phyloP scores from a whole-genome alignment of 768 basidiomycete genomes.

The Punctularia strigosozonata region DNA sequence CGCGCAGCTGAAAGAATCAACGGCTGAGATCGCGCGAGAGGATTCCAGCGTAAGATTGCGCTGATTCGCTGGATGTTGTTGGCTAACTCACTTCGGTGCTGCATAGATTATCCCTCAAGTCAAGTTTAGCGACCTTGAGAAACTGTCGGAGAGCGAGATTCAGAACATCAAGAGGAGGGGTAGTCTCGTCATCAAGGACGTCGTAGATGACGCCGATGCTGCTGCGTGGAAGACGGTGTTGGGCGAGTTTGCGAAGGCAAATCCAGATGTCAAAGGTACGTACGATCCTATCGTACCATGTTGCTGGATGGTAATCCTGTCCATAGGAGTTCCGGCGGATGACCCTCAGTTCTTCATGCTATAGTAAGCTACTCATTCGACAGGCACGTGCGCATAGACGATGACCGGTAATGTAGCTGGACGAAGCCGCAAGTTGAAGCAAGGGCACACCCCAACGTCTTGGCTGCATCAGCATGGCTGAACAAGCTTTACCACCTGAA shows the following conservation, averaged over 20 bases:
- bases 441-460: slow-evolving; percentile 53
- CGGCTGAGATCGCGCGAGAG: slow-evolving; percentile 29
- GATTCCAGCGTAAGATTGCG: slow-evolving; percentile 45
- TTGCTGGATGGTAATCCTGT: neutral
- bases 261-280: slow-evolving; percentile 44
- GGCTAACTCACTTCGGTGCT: neutral
- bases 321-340: slow-evolving; percentile 36
- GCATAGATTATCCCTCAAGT: slow-evolving; percentile 51
- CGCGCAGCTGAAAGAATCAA: slow-evolving; percentile 32
- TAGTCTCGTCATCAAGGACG: slow-evolving; percentile 46
- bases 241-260: slow-evolving; percentile 41
- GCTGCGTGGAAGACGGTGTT: slow-evolving; percentile 45
- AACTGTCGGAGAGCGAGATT: slow-evolving; percentile 31
- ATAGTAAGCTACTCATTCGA: slow-evolving; percentile 32
- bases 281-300: neutral
- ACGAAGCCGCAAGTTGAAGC: slow-evolving; percentile 51
- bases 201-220: slow-evolving; percentile 47
- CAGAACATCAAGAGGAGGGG: slow-evolving; percentile 42
- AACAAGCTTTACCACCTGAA: slow-evolving; percentile 51
- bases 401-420: slow-evolving; percentile 22
- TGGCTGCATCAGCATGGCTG: slow-evolving; percentile 44
- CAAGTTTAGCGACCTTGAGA: slow-evolving; percentile 39
- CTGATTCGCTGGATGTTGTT: slow-evolving; percentile 1
- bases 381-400: neutral
- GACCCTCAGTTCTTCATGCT: slow-evolving; percentile 67